A percentile compares a stretch with the other conserved stretches of the same genome.
Evolutionary conservation across 345 rosid species (phyloP).

Genomic region (Barbarea vulgaris): DNA sequence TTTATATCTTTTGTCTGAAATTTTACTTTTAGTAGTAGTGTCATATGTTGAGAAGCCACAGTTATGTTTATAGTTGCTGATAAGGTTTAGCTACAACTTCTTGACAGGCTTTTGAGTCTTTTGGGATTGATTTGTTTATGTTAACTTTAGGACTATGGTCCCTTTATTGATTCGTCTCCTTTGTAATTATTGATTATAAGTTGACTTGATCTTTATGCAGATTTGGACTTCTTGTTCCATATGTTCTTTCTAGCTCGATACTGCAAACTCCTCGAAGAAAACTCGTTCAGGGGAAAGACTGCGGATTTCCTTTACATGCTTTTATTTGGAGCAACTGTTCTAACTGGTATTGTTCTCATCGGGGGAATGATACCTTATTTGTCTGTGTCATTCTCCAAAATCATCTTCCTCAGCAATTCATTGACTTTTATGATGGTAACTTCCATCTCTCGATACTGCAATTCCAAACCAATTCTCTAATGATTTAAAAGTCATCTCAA

Average conservation of each 20-base stretch:
- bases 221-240: constrained; percentile 92
- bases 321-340: constrained; percentile 77
- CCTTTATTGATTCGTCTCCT: not conserved
- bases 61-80: not conserved
- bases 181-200: not conserved
- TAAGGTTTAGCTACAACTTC: not conserved
- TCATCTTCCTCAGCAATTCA: constrained; percentile 97
- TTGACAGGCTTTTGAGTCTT: not conserved
- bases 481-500: not conserved
- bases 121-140: too few relatives aligned
- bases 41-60: not conserved
- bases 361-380: constrained; percentile 94
- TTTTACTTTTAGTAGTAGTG: not conserved
- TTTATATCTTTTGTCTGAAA: not conserved
- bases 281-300: constrained; percentile 95
- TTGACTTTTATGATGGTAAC: constrained; percentile 98
- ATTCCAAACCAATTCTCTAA: not conserved
- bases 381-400: constrained; percentile 85
- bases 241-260: constrained; percentile 95
- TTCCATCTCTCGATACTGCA: not conserved
- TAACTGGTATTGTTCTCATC: constrained; percentile 77
- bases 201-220: constrained; percentile 42
- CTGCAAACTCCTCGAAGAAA: constrained; percentile 98
- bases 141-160: not conserved
- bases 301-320: constrained; percentile 99